Percentiles rank a stretch among this genome's conserved stretches.
phyloP scores from a whole-genome alignment of 2,329 filamentous ascomycete genomes.

The Apiospora saccharicola region DNA sequence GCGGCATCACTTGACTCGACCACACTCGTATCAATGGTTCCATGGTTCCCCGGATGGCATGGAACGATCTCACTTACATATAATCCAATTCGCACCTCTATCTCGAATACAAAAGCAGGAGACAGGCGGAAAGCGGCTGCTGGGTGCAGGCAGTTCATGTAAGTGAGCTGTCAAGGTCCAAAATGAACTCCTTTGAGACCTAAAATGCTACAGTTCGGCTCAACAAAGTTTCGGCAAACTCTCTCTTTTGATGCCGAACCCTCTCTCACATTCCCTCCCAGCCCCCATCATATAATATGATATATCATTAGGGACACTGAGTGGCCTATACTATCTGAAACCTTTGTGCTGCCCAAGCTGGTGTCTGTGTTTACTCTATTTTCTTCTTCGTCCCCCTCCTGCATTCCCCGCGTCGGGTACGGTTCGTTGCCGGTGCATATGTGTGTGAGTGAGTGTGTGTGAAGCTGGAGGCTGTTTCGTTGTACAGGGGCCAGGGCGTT shows the following conservation, averaged over 20 bases:
- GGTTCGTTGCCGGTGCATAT: not conserved
- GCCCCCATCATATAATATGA: not conserved
- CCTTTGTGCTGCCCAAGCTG: constrained; percentile 10
- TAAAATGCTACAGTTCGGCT: not conserved
- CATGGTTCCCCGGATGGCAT: not conserved
- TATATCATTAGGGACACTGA: not conserved
- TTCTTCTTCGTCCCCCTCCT: not conserved
- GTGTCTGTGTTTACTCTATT: not conserved
- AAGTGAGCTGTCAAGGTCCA: not conserved
- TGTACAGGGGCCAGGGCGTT: not conserved
- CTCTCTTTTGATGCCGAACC: not conserved
- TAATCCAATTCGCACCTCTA: not conserved
- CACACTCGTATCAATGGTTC: not conserved
- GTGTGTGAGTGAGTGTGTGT: not conserved
- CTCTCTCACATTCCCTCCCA: constrained; percentile 17
- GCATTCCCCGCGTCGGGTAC: constrained; percentile 14
- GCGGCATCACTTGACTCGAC: not conserved
- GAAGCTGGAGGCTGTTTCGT: not conserved
- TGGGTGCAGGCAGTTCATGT: not conserved
- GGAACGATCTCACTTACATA: not conserved
- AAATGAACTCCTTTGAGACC: too few species aligned
- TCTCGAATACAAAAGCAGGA: not conserved
- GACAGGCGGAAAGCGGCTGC: not conserved
- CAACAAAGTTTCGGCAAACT: constrained; percentile 21
- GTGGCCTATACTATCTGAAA: not conserved